Evolutionary conservation across 2,329 filamentous ascomycete species (phyloP).

Genomic region (Trichoderma asperellum): DNA sequence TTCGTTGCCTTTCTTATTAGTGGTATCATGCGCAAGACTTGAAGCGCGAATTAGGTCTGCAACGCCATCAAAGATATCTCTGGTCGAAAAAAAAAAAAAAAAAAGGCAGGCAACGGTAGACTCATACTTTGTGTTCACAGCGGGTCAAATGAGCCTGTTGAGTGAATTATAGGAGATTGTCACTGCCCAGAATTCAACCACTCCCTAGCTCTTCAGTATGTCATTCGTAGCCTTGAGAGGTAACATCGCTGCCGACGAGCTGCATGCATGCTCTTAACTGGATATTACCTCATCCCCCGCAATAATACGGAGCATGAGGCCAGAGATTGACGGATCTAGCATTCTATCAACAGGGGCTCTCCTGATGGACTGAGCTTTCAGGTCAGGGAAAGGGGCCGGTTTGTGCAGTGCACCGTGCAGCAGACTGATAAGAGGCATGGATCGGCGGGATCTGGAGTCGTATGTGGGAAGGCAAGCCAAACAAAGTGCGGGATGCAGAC

Average conservation of each 20-base stretch:
- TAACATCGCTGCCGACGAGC: not conserved
- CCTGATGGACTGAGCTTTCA: slow-evolving; percentile 25
- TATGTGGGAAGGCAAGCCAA: not conserved
- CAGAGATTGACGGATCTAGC: slow-evolving; percentile 12
- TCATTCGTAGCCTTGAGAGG: not conserved
- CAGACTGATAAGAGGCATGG: slow-evolving; percentile 18
- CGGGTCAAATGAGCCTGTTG: not conserved
- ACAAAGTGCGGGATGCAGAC: not conserved
- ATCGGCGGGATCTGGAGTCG: slow-evolving; percentile 15
- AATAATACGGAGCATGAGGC: not conserved
- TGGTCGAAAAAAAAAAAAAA: not conserved
- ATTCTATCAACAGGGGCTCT: not conserved
- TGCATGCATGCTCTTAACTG: not conserved
- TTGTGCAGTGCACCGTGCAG: slow-evolving; percentile 22
- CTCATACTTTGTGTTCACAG: not conserved
- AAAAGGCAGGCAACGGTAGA: not conserved
- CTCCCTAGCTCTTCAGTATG: not conserved
- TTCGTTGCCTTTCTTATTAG: not conserved
- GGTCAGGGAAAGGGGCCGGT: slow-evolving; percentile 2
- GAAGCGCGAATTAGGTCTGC: not conserved
- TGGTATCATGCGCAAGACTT: not conserved
- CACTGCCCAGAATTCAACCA: not conserved
- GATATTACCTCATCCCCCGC: slow-evolving; percentile 1
- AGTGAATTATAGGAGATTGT: not conserved
- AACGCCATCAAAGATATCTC: not conserved